Evolutionary conservation across 805 yeast genomes (phyloP).

Genomic region (Yarrowia sp.): DNA sequence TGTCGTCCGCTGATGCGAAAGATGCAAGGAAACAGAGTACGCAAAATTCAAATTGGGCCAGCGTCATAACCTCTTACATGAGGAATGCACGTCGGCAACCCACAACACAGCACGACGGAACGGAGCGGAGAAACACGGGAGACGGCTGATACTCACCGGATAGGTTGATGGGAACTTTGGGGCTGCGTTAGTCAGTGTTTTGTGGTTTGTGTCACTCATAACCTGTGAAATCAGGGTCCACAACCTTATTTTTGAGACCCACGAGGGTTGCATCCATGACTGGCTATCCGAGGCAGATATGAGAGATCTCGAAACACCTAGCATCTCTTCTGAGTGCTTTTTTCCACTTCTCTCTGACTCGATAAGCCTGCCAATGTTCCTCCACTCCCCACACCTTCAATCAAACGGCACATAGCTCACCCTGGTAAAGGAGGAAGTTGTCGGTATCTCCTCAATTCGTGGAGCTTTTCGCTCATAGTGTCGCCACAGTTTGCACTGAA

Average conservation of each 20-base stretch:
- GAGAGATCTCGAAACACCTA: too few relatives aligned
- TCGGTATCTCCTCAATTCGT: neutral
- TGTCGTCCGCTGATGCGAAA: conserved; percentile 26
- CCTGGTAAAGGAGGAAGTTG: conserved; percentile 1
- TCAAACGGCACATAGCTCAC: too few relatives aligned
- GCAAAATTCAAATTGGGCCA: conserved; percentile 18
- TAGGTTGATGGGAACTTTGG: neutral
- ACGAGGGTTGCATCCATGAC: neutral
- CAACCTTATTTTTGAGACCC: neutral
- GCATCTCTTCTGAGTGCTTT: too few relatives aligned
- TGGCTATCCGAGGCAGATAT: too few relatives aligned
- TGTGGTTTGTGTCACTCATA: neutral
- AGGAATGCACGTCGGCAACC: conserved; percentile 1
- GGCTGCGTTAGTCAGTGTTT: neutral
- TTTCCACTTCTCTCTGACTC: too few relatives aligned
- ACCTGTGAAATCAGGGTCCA: conserved; percentile 3
- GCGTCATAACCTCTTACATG: conserved; percentile 12
- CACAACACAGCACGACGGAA: neutral
- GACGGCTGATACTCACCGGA: neutral
- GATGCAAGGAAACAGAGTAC: conserved; percentile 3
- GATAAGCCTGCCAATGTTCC: too few relatives aligned
- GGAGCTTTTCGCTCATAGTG: neutral
- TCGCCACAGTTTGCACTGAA: too few relatives aligned
- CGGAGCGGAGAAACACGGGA: too few relatives aligned
- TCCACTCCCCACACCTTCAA: too few relatives aligned